These are phyloP conservation scores for Curvularia lunata DNA, from an alignment of 2,329 filamentous ascomycete species.

Conservation along the genomic window DNA sequence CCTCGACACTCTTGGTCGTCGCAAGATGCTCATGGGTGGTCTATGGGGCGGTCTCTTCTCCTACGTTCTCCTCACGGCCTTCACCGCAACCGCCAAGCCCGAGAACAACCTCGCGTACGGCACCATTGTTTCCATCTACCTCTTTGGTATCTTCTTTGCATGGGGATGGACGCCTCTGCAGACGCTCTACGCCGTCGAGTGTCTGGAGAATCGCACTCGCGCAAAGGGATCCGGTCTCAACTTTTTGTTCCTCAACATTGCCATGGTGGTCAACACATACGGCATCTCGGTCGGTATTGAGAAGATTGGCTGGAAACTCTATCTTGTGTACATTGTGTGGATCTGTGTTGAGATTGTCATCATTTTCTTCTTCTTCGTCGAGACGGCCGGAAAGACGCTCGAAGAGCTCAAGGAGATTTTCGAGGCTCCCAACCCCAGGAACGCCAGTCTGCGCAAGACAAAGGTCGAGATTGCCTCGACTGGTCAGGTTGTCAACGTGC, in stretches of 20 bases:
- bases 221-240: conserved; percentile 48
- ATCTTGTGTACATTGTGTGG: conserved; percentile 43
- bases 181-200: conserved; percentile 50
- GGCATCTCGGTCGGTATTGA: conserved; percentile 43
- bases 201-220: conserved; percentile 49
- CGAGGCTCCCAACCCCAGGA: conserved; percentile 38
- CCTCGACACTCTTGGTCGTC: conserved; percentile 41
- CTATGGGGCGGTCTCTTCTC: conserved; percentile 43
- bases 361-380: conserved; percentile 44
- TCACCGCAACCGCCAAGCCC: conserved; percentile 39
- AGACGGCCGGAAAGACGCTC: conserved; percentile 42
- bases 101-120: conserved; percentile 45
- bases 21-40: conserved; percentile 48
- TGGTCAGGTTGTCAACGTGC: conserved; percentile 35
- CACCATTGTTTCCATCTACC: conserved; percentile 50
- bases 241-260: conserved; percentile 44
- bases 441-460: conserved; percentile 31
- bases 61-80: conserved; percentile 48
- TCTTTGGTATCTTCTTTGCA: conserved; percentile 51
- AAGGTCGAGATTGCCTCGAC: conserved; percentile 34
- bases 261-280: conserved; percentile 45
- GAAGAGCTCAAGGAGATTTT: conserved; percentile 45
- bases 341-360: conserved; percentile 39
- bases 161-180: conserved; percentile 52
- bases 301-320: conserved; percentile 42